Base-by-base conservation (phyloP, 148 eudicot genomes). In the Cornus kousa region DNA sequence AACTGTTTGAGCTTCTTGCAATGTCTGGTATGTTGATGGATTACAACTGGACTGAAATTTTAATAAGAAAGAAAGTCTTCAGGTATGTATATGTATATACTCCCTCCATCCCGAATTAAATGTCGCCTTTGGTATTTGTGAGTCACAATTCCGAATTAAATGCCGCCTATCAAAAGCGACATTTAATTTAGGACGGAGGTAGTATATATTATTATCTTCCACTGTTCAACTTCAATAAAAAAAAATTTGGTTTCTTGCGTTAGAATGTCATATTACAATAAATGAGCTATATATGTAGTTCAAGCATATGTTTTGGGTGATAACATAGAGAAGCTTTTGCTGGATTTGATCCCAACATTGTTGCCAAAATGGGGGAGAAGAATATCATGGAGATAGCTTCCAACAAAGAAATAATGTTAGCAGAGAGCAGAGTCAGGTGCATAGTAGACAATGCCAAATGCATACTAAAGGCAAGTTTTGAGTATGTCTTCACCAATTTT, bases 21-120 rank as follows among this genome's bases (percentile, higher is more conserved):
- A 71, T 97, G 90, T 90, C 90, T 68, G 98, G 97, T 33, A 84
- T 97, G 99, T 78, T 97, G 81, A 97, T 97, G 99, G 99, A 97
- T 78, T 89, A 87, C 83, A 97, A 92, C 73, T 97, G 99, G 99
- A 91, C 99, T 50, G 97, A 94, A 72, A 97, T 97, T 81, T 82
- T 97, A 48, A 94, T 88, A 82, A 83, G 88, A 81, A 97, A 88
- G 87, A 80, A 78, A 11, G 81, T 82, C 72, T 78, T 97, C 53
- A 94, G 98, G 99, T 94, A 79, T 77, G 35, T 28, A 48, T 28
- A 28, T 69, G 3, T 37, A 20, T 28, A 28, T 28, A n/a, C n/a
- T n/a, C n/a, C n/a, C n/a, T n/a, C n/a, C n/a, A n/a, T n/a, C n/a
- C n/a, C n/a, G n/a, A n/a, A n/a, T n/a, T n/a, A n/a, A n/a, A n/a